Evolutionary conservation across 441 rosid genomes (phyloP).

Genomic region (Adansonia rubrostipa): DNA sequence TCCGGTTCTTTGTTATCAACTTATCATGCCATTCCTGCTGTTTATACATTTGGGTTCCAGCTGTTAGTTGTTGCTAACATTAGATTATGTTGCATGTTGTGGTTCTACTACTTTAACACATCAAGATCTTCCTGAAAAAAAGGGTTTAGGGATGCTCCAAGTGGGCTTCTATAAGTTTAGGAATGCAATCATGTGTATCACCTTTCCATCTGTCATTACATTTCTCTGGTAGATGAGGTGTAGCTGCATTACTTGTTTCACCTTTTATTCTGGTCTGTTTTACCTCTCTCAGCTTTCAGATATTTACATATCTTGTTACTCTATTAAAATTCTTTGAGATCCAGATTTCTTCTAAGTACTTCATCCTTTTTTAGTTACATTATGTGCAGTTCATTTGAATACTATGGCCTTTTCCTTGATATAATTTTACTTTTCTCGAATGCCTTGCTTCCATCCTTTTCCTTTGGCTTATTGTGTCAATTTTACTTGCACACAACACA

Average conservation of each 20-base stretch:
- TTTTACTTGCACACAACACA: no score
- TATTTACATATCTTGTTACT: background rate
- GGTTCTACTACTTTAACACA: background rate
- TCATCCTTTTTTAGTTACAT: background rate
- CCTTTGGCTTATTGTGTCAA: background rate
- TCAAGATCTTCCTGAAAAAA: background rate
- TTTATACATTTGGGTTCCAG: conserved; percentile 20
- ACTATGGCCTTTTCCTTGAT: background rate
- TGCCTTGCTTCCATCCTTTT: background rate
- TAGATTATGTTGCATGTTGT: background rate
- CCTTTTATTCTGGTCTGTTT: background rate
- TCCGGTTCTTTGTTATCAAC: conserved; percentile 7
- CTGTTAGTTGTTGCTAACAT: background rate
- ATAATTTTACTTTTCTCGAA: background rate
- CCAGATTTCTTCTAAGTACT: background rate
- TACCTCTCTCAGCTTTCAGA: background rate
- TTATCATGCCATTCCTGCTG: conserved; percentile 18
- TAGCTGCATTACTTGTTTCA: background rate
- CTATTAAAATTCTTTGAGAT: background rate
- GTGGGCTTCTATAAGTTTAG: conserved; percentile 7
- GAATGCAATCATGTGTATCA: conserved; percentile 11
- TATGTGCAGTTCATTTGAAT: background rate
- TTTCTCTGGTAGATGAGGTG: background rate
- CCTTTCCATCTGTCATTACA: background rate
- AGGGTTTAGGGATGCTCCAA: background rate